Base-by-base conservation (phyloP, 352 stramenopile genomes). In the Globisporangium spinosum region DNA sequence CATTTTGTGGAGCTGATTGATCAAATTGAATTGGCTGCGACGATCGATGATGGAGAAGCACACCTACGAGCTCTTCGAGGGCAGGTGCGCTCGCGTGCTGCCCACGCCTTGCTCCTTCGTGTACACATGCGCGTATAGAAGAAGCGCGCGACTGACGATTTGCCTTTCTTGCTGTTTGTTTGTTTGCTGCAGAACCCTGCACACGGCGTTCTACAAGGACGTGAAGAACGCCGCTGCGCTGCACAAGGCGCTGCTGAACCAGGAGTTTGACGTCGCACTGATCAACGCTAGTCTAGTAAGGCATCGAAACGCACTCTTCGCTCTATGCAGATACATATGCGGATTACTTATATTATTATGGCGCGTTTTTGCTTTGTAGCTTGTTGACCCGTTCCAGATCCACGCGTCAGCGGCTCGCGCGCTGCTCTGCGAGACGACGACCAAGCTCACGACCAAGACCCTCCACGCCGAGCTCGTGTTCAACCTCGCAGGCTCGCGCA, bases 391-490 rank as follows among this genome's bases (percentile, higher is more conserved):
- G n/a, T 93, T 94, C 68, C 83, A 91, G 72, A 68, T 95, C 63
- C 80, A 94, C 54, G 75, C 84, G 27, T 86, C 87, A 4, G 85
- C 82, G n/a, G 76, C 84, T 45, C 84, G 87, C 29, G 80, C 80
- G 49, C 74, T 95, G 45, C 74, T 90, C n/a, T 90, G 80, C 53
- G 83, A 90, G 54, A 77, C 82, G 60, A 77, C 74, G 10, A 74
- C 64, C 45, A 77, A 75, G 43, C 56, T 93, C 65, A 92, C 82
- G 20, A 91, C 87, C 64, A 90, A 87, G 71, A 90, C 77, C 56
- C 61, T 95, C 60, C 87, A 95, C 68, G 75, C 85, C 8, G 87
- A 95, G 76, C 73, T 95, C 22, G 86, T 95, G 58, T 95, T 94
- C 70, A 94, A 93, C 70, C 80, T 95, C 68, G 91, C 87, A 6